These are phyloP conservation scores for Fusarium odoratissimum DNA, from an alignment of 2,329 filamentous ascomycete genomes.

Conservation along the genomic window DNA sequence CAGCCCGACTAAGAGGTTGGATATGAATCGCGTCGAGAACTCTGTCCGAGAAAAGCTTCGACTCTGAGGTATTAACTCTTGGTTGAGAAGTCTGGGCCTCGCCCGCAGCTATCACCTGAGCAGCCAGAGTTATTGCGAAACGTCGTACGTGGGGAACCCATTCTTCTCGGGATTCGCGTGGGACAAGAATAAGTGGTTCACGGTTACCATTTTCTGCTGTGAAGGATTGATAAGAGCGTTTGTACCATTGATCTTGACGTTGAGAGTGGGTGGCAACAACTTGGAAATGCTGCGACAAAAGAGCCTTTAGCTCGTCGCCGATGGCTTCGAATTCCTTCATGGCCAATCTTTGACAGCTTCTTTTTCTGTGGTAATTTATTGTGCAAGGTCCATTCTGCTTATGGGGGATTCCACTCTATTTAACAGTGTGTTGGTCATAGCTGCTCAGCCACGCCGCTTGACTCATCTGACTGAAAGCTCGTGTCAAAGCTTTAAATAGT, in stretches of 20 bases:
- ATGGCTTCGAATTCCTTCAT: rapidly evolving
- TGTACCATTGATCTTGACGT: conserved; percentile 23
- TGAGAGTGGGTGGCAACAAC: conserved; percentile 1
- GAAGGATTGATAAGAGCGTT: conserved; percentile 5
- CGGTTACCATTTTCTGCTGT: rapidly evolving
- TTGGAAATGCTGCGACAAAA: conserved; percentile 2
- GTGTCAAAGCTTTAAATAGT: neutral
- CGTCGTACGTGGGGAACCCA: neutral
- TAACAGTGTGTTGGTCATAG: neutral
- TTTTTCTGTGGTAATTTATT: no score
- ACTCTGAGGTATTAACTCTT: rapidly evolving
- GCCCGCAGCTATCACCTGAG: rapidly evolving
- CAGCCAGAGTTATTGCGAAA: neutral
- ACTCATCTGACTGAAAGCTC: neutral
- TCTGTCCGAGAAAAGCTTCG: neutral
- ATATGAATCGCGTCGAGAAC: neutral
- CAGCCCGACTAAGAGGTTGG: rapidly evolving
- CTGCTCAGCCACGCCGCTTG: conserved; percentile 6
- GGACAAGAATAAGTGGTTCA: neutral
- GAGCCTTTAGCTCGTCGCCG: neutral
- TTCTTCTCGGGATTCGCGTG: neutral
- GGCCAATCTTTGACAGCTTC: rapidly evolving
- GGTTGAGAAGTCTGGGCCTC: neutral
- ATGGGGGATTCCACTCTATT: no score
- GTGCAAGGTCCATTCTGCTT: neutral